These are phyloP conservation scores for Gossypium gossypioides DNA, from an alignment of 441 rosid species.

Conservation along the genomic window DNA sequence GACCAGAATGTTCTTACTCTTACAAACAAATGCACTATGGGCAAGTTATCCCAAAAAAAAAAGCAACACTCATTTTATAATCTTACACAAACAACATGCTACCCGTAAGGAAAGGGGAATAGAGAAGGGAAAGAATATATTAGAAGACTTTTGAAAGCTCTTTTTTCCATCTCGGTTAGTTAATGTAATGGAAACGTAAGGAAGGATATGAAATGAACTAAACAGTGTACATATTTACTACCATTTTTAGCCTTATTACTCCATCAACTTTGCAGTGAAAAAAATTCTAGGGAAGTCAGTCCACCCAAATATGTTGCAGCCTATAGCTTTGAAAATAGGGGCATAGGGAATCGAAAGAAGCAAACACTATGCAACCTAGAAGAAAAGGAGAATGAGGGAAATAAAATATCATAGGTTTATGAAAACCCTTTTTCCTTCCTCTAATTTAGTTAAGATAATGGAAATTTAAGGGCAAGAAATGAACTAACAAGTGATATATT, in stretches of 20 bases:
- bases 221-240: background rate
- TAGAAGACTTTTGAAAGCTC: background rate
- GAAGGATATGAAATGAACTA: background rate
- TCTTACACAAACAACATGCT: background rate
- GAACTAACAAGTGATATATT: background rate
- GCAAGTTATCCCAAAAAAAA: background rate
- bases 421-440: background rate
- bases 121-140: background rate
- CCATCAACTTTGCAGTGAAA: background rate
- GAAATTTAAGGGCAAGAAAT: background rate
- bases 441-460: background rate
- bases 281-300: background rate
- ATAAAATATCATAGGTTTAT: background rate
- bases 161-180: background rate
- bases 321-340: background rate
- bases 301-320: slow-evolving; percentile 1
- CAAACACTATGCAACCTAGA: background rate
- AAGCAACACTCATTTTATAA: background rate
- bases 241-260: background rate
- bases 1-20: background rate
- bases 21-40: background rate
- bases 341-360: background rate
- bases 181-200: background rate
- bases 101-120: background rate
- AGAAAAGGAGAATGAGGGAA: background rate